These are phyloP conservation scores for Yarrowia phangngaensis DNA, from an alignment of 805 yeast genomes.

Conservation along the genomic window DNA sequence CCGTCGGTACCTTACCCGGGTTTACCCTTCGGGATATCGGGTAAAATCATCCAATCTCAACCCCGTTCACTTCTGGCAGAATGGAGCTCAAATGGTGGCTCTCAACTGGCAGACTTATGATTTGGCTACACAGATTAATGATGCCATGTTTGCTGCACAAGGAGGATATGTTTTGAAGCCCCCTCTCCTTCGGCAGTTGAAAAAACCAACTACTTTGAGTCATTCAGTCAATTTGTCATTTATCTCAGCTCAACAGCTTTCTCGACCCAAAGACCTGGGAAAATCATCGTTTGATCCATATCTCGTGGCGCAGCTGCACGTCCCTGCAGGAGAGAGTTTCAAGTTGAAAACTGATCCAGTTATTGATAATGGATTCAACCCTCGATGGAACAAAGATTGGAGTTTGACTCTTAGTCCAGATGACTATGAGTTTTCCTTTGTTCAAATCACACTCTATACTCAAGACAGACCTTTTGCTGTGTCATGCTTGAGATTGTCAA, in stretches of 20 bases:
- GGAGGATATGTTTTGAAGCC: slow-evolving; percentile 85
- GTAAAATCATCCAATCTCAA: slow-evolving; percentile 75
- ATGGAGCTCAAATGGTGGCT: slow-evolving; percentile 92
- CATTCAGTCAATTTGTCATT: slow-evolving; percentile 43
- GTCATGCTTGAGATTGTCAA: slow-evolving; percentile 56
- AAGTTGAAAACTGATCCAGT: slow-evolving; percentile 28
- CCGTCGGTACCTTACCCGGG: slow-evolving; percentile 66
- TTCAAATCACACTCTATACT: slow-evolving; percentile 39
- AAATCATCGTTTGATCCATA: slow-evolving; percentile 55
- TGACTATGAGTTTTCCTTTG: slow-evolving; percentile 39
- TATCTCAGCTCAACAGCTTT: slow-evolving; percentile 82
- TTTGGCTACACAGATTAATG: slow-evolving; percentile 80
- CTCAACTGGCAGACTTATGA: slow-evolving; percentile 96
- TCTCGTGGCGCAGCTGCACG: slow-evolving; percentile 58
- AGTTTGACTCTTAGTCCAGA: slow-evolving; percentile 11
- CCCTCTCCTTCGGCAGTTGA: slow-evolving; percentile 38
- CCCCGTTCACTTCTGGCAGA: slow-evolving; percentile 75
- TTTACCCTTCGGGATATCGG: slow-evolving; percentile 80
- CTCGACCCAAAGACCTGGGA: slow-evolving; percentile 57
- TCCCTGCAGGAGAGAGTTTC: slow-evolving; percentile 35
- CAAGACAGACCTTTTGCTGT: slow-evolving; percentile 50
- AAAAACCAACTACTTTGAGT: slow-evolving; percentile 26
- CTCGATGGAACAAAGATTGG: slow-evolving; percentile 66
- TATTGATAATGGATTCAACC: slow-evolving; percentile 74
- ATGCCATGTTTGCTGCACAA: slow-evolving; percentile 66